Evolutionary conservation across 2,329 filamentous ascomycete genomes (phyloP), one percentile per base, ranked within the genome.

Genomic region (Cadophora gregata): DNA sequence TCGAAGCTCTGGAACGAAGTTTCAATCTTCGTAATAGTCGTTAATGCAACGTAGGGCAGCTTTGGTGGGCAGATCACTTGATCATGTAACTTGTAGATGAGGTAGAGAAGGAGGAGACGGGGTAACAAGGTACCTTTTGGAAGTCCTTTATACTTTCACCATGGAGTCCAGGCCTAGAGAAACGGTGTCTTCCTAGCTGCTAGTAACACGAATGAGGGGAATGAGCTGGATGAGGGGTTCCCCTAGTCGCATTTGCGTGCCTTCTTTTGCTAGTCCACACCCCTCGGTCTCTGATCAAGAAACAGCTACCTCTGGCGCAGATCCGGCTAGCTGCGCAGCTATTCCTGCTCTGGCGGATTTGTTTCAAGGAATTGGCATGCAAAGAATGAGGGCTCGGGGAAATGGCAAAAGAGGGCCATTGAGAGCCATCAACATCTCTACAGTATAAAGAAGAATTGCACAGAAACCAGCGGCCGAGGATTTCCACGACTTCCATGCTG

Each of bases 211-310:
- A 29, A 19, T 24, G 53, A 56, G 53, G 53, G 53, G 53, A 56
- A 36, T 38, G 53, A 56, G 53, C 31, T 29, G 53, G 38, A 36
- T 38, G 33, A 45, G 56, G 56, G 56, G 36, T 47, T 47, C 38
- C 56, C 31, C 9, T 29, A 29, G 31, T 19, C 33, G 21, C 12
- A 31, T 14, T 42, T 42, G 38, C 38, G 4, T 42, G 16, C 38
- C 38, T 19, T 42, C 19, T 16, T 16, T 16, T 42, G 2, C 36
- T n/a, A 27, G 10, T 10, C 33, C n/a, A 33, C 8, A 56, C 19
- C 24, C 5, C 29, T 36, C 19, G 29, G 6, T 16, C 31, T 8
- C 6, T 19, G 14, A 55, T 31, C 51, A 7, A 55, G 51, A 55
- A n/a, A 33, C 3, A 19, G 8, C 51, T 14, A 12, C n/a, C n/a